A percentile compares a stretch with the other conserved stretches of the same genome.
phyloP scores from a whole-genome alignment of 1,139 yeast species.

The Candida mesenterica region DNA sequence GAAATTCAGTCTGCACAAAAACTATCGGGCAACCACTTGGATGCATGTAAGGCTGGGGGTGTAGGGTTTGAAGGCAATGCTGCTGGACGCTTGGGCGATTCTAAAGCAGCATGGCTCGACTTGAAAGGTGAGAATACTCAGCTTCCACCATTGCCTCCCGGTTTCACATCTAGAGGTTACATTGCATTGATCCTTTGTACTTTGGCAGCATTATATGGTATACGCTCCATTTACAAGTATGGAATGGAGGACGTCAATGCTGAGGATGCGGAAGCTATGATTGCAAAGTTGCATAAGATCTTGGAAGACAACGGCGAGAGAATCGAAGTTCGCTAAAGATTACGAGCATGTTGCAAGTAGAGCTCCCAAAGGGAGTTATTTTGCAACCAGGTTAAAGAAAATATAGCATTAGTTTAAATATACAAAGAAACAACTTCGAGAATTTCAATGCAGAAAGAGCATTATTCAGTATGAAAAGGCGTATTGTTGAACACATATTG shows the following conservation, averaged over 20 bases:
- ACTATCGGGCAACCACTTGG: conserved; percentile 43
- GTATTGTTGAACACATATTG: no score
- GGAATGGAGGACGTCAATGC: conserved; percentile 61
- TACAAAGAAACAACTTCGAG: no score
- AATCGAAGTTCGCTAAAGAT: no score
- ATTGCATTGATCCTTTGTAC: conserved; percentile 59
- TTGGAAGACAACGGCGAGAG: conserved; percentile 9
- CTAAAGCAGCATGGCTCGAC: conserved; percentile 46
- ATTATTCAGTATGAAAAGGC: no score
- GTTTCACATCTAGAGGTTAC: conserved; percentile 69
- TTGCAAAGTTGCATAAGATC: conserved; percentile 14
- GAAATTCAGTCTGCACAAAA: conserved; percentile 41
- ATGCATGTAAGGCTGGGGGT: conserved; percentile 55
- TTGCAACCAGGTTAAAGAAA: no score
- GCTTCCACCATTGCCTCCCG: conserved; percentile 56
- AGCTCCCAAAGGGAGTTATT: no score
- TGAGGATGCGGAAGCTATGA: conserved; percentile 36
- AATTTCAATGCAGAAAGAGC: no score
- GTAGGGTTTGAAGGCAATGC: conserved; percentile 62
- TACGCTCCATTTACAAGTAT: conserved; percentile 52
- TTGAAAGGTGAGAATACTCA: conserved; percentile 59
- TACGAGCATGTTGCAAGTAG: no score
- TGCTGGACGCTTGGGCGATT: conserved; percentile 49
- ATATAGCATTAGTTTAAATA: no score
- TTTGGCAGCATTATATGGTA: conserved; percentile 57